phyloP scores from a whole-genome alignment of 352 stramenopile species.

The Saprolegnia diclina region DNA sequence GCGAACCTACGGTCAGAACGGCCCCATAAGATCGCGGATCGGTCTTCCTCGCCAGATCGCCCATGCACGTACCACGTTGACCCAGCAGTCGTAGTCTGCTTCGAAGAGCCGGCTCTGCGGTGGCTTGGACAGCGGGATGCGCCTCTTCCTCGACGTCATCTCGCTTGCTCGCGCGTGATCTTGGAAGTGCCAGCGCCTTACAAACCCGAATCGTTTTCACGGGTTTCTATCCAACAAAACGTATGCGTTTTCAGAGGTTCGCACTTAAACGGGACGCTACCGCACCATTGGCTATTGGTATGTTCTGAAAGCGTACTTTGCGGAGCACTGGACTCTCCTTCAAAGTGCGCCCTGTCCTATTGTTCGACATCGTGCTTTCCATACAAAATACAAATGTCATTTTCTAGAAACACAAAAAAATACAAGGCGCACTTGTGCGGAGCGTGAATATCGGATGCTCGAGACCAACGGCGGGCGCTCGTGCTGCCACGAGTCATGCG shows the following conservation, averaged over 20 bases:
- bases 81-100: slow-evolving; percentile 27
- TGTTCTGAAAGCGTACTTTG: too few relatives aligned
- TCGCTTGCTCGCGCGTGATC: background rate
- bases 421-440: too few relatives aligned
- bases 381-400: too few relatives aligned
- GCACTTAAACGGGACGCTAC: background rate
- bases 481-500: too few relatives aligned
- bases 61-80: slow-evolving; percentile 23
- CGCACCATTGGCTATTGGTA: background rate
- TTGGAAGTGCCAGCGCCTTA: slow-evolving; percentile 4
- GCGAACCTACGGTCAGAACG: slow-evolving; percentile 11
- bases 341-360: too few relatives aligned
- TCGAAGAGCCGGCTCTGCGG: slow-evolving; percentile 19
- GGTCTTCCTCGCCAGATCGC: background rate
- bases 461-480: too few relatives aligned
- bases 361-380: too few relatives aligned
- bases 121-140: slow-evolving; percentile 26
- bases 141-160: slow-evolving; percentile 24
- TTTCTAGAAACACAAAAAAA: too few relatives aligned
- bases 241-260: background rate
- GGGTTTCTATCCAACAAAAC: slow-evolving; percentile 9
- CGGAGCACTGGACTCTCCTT: too few relatives aligned
- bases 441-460: too few relatives aligned
- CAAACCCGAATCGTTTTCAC: slow-evolving; percentile 10
- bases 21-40: slow-evolving; percentile 9